Conservation (phyloP, 768 basidiomycete species). For the Phlebiopsis flavidoalba region DNA sequence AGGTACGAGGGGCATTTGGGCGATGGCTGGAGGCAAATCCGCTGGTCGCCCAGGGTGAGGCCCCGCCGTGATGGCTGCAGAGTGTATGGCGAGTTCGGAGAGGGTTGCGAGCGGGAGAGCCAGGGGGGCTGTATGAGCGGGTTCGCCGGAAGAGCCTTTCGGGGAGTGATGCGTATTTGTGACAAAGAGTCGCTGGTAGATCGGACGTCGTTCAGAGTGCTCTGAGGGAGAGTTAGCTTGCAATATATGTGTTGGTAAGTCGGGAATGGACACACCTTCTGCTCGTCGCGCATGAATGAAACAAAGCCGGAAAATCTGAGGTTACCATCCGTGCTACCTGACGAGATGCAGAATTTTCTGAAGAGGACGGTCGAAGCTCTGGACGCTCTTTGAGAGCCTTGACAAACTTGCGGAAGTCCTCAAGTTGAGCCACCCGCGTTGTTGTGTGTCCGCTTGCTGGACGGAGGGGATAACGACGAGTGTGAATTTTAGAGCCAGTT, state of each 20-base stretch:
- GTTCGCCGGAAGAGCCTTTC: not conserved
- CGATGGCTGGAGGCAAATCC: not conserved
- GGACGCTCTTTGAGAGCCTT: conserved; percentile 79
- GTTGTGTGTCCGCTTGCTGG: conserved; percentile 59
- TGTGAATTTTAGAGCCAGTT: not conserved
- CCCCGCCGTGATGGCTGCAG: conserved; percentile 11
- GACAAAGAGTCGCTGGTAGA: conserved; percentile 32
- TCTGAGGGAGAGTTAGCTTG: conserved; percentile 21
- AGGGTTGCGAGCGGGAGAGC: conserved; percentile 21
- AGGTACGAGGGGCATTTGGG: not conserved
- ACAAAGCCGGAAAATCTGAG: conserved; percentile 39
- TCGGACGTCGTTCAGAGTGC: conserved; percentile 24
- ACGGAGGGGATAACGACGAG: too few relatives aligned
- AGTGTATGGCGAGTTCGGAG: conserved; percentile 23
- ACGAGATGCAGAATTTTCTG: conserved; percentile 27
- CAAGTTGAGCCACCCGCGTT: conserved; percentile 60
- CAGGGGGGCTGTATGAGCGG: conserved; percentile 2
- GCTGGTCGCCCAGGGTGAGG: not conserved
- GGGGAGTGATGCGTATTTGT: conserved; percentile 27
- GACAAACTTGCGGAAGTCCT: conserved; percentile 78
- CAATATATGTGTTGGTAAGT: conserved; percentile 29
- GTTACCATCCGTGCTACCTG: conserved; percentile 24
- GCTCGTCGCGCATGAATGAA: conserved; percentile 45
- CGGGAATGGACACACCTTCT: conserved; percentile 36
- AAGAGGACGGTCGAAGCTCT: conserved; percentile 72